Evolutionary conservation across 371 early-diverging fungal species (phyloP).

Genomic region (Rhizopus microsporus): DNA sequence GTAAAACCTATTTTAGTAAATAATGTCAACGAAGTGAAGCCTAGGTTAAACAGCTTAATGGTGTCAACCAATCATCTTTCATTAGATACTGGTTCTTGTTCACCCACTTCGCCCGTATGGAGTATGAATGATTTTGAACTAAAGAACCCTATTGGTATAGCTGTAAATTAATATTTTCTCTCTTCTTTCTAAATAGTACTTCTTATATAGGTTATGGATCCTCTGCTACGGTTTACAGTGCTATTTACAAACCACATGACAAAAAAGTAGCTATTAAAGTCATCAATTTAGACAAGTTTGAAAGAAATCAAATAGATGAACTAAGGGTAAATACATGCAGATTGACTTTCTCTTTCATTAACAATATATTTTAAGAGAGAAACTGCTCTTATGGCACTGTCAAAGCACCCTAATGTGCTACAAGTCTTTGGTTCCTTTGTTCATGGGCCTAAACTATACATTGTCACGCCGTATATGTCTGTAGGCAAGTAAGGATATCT

Average conservation of each 20-base stretch:
- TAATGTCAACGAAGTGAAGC: constrained; percentile 10
- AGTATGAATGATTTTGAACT: constrained; percentile 38
- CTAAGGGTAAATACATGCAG: constrained; percentile 21
- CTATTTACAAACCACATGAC: constrained; percentile 32
- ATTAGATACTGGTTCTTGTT: neutral
- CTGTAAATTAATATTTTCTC: neutral
- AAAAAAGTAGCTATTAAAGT: constrained; percentile 34
- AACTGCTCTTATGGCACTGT: constrained; percentile 84
- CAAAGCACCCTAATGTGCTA: constrained; percentile 82
- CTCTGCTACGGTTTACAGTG: constrained; percentile 79
- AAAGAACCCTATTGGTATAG: constrained; percentile 30
- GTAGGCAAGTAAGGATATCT: constrained; percentile 53
- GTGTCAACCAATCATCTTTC: constrained; percentile 2
- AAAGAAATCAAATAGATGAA: constrained; percentile 37
- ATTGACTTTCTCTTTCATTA: neutral
- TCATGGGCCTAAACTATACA: constrained; percentile 72
- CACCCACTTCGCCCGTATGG: constrained; percentile 8
- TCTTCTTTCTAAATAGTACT: neutral
- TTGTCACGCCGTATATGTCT: constrained; percentile 81
- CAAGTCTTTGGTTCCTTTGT: constrained; percentile 86
- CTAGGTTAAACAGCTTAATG: constrained; percentile 6
- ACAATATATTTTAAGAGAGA: constrained; percentile 57
- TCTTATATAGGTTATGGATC: constrained; percentile 72
- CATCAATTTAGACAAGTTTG: constrained; percentile 33
- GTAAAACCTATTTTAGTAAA: constrained; percentile 23